phyloP scores from a whole-genome alignment of 768 basidiomycete species.

The Myochromella boudieri region DNA sequence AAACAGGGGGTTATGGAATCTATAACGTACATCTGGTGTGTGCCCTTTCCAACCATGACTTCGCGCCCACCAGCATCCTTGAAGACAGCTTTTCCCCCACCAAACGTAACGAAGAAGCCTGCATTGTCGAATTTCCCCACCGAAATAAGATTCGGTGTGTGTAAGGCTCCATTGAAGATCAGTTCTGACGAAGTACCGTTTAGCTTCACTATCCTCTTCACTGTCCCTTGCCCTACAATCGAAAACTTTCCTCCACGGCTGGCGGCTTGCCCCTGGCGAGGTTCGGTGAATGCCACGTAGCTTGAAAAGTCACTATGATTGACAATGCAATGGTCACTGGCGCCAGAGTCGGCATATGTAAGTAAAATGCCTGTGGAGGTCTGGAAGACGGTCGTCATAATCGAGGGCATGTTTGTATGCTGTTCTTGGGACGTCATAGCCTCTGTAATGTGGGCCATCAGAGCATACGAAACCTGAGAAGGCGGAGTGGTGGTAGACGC shows the following conservation, averaged over 20 bases:
- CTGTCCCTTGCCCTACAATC: background rate
- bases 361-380: background rate
- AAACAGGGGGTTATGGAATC: background rate
- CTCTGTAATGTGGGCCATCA: background rate
- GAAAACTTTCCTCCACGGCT: background rate
- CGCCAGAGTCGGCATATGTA: conserved; percentile 4
- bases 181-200: background rate
- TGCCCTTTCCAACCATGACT: background rate
- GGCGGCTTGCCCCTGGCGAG: background rate
- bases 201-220: background rate
- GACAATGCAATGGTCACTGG: conserved; percentile 9
- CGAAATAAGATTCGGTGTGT: conserved; percentile 5
- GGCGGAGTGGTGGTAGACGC: background rate
- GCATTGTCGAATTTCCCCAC: background rate
- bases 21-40: background rate
- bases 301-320: background rate
- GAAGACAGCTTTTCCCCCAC: background rate
- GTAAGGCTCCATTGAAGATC: background rate
- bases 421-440: background rate
- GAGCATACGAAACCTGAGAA: conserved; percentile 2
- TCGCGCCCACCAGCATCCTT: background rate
- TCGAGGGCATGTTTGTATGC: background rate
- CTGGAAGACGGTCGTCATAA: background rate
- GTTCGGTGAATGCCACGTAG: background rate
- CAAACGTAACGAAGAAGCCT: background rate